Evolutionary conservation across 495 filamentous ascomycete genomes (phyloP), one percentile per base, ranked within the genome.

Genomic region (Podospora appendiculata): DNA sequence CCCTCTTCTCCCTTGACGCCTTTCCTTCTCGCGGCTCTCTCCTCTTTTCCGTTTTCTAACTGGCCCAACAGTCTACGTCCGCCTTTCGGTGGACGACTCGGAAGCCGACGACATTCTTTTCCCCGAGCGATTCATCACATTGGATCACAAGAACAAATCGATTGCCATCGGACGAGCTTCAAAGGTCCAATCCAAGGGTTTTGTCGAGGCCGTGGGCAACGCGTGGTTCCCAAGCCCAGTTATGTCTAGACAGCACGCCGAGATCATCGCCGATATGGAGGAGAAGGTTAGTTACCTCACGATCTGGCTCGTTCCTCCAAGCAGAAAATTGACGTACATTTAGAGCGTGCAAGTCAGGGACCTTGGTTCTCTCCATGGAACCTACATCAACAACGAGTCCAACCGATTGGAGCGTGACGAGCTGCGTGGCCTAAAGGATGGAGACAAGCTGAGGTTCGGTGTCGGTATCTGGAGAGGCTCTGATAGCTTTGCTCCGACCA

Each of bases 211-310:
- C 8, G 6, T 32, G 2, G 64, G 83, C 49, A 96, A 94, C 69
- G 85, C 74, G 9, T 88, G 81, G 75, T 89, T 90, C 54, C 80
- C 90, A 34, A 89, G 82, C 58, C 80, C 87, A 0, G 87, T 94
- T 19, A 86, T 96, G 77, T 93, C 88, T 32, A 77, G 90, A 32
- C 65, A 79, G 9, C 90, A 96, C 70, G 90, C 88, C 10, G 68
- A 77, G 47, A 58, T 95, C 8, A 52, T 60, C 10, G 68, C 76
- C 10, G 61, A 73, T 40, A 36, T 68, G 4, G 61, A 77, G 1
- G 52, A 62, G 4, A 67, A 73, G 62, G 81, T 83, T 56, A 42
- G 69, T 53, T 13, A n/a, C 13, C 13, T 4, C 32, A 34, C 0
- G 43, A 8, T 8, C 46, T 8, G 39, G 52, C 54, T 50, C 47